A percentile compares a stretch with the other conserved stretches of the same genome.
phyloP scores from a whole-genome alignment of 169 alveolate genomes.

The Eimeria falciformis region DNA sequence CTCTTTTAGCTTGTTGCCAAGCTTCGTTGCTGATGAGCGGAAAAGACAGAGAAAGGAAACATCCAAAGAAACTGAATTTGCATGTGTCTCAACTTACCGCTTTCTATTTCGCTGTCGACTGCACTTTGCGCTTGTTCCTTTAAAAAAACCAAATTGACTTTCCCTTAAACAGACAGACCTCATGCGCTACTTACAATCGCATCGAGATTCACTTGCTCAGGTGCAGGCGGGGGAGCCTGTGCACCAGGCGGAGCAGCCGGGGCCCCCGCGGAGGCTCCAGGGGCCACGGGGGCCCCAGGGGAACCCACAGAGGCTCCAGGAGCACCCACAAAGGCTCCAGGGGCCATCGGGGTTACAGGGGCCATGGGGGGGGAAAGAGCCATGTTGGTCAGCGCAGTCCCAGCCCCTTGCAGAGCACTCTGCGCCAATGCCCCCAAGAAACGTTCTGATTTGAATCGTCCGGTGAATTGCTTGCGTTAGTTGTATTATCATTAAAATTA shows the following conservation, averaged over 20 bases:
- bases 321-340: not conserved
- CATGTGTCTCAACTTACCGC: not conserved
- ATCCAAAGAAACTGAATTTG: not conserved
- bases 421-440: too few species aligned
- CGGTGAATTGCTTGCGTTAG: too few species aligned
- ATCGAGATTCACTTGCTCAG: not conserved
- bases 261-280: not conserved
- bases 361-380: too few species aligned
- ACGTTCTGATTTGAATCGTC: too few species aligned
- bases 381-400: too few species aligned
- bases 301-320: not conserved
- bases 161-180: not conserved
- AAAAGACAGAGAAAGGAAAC: not conserved
- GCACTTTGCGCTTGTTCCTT: constrained; percentile 48
- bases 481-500: not conserved
- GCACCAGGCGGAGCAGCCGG: constrained; percentile 16
- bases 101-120: constrained; percentile 50
- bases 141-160: not conserved
- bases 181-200: not conserved
- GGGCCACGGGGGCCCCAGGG: not conserved
- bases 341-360: not conserved
- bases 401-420: too few species aligned
- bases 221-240: constrained; percentile 18
- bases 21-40: constrained; percentile 26
- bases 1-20: constrained; percentile 65